Conservation (phyloP, 139 green algal species). For the Picochlorum costavermella region DNA sequence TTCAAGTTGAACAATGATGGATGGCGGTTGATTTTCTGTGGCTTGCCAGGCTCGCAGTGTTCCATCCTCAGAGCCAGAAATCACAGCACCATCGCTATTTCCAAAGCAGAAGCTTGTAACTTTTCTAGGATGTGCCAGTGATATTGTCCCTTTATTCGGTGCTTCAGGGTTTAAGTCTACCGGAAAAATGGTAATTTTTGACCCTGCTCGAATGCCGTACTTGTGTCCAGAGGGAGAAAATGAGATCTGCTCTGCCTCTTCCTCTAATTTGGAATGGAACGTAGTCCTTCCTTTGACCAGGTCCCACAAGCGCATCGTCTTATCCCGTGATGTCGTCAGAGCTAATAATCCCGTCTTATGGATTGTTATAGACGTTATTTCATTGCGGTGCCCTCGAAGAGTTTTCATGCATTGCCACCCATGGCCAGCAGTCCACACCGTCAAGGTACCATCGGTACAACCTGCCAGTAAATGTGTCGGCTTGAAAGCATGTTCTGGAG, state of each 20-base stretch:
- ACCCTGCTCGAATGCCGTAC: slow-evolving; percentile 44
- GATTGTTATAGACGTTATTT: slow-evolving; percentile 53
- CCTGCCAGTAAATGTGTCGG: slow-evolving; percentile 74
- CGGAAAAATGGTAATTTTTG: slow-evolving; percentile 32
- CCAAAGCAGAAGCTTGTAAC: slow-evolving; percentile 28
- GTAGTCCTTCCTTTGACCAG: slow-evolving; percentile 52
- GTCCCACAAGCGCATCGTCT: slow-evolving; percentile 74
- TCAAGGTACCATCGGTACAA: slow-evolving; percentile 63
- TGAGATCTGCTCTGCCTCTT: slow-evolving; percentile 36
- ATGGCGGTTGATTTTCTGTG: background rate
- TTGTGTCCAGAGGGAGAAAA: slow-evolving; percentile 35
- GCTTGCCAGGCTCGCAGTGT: slow-evolving; percentile 44
- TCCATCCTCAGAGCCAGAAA: slow-evolving; percentile 35
- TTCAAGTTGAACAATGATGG: slow-evolving; percentile 21
- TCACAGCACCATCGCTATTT: slow-evolving; percentile 4
- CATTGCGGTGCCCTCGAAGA: slow-evolving; percentile 46
- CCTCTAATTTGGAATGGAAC: slow-evolving; percentile 51
- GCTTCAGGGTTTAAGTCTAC: slow-evolving; percentile 9
- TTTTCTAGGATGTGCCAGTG: slow-evolving; percentile 21
- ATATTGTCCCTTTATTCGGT: background rate
- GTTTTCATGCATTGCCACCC: slow-evolving; percentile 71
- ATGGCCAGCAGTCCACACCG: slow-evolving; percentile 56
- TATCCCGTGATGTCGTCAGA: slow-evolving; percentile 58
- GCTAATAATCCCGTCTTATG: slow-evolving; percentile 66
- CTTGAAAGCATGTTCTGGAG: slow-evolving; percentile 17